Evolutionary conservation across 257 asterid species (phyloP).

Genomic region (Solanum okadae): DNA sequence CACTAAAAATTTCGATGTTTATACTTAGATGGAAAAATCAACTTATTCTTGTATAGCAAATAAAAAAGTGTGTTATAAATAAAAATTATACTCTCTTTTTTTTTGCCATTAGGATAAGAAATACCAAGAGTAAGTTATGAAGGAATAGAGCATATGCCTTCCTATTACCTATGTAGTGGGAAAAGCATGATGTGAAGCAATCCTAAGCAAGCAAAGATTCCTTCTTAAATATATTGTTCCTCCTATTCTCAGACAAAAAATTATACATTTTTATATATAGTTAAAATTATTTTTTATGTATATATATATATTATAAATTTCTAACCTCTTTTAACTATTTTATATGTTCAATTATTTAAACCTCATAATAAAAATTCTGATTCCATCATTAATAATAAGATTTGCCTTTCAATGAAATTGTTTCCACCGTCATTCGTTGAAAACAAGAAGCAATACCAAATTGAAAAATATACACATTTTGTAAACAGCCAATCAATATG

Average conservation of each 20-base stretch:
- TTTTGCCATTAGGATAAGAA: neutral
- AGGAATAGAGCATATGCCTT: neutral
- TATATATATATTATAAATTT: too few relatives aligned
- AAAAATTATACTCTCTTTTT: neutral
- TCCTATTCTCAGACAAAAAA: neutral
- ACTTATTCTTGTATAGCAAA: neutral
- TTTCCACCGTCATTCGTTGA: neutral
- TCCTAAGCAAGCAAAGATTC: neutral
- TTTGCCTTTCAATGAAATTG: neutral
- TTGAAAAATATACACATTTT: neutral
- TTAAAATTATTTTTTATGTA: too few relatives aligned
- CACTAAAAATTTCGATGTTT: too few relatives aligned
- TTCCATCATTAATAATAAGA: too few relatives aligned
- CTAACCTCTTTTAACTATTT: too few relatives aligned
- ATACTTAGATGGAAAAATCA: neutral
- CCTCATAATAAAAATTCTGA: too few relatives aligned
- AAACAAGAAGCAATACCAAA: neutral
- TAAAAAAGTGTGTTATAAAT: too few relatives aligned
- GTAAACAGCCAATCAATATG: neutral
- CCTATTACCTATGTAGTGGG: neutral
- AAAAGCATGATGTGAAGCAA: neutral
- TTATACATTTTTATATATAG: too few relatives aligned
- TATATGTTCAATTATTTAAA: too few relatives aligned
- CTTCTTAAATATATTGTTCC: neutral
- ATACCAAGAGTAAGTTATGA: neutral